Base-by-base conservation (phyloP, 192 early-diverging fungal species). In the Coemansia sp. region DNA sequence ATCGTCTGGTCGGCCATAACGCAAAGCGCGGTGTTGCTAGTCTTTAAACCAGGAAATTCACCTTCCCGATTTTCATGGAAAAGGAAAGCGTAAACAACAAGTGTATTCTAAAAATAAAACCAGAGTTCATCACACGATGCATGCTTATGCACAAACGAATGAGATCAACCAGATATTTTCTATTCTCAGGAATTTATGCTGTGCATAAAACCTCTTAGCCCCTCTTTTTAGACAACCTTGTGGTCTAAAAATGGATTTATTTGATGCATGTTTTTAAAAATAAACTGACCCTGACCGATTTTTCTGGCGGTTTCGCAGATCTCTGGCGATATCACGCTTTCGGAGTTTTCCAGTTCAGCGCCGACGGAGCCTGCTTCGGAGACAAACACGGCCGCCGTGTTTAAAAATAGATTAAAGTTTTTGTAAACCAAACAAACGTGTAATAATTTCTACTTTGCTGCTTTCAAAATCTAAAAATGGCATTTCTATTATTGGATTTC, bases 321-420 rank as follows among this genome's bases (percentile, higher is more conserved):
- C 20, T 22, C 25, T 9, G 25, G 8, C 10, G 51, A 25, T 54
- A 54, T 22, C 51, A 25, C 51, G 51, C 25, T 25, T 54, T 14
- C 51, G 5, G 51, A 54, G 20, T 20, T 54, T 54, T 54, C 13
- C 51, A 25, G 7, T 25, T 25, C 0, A 14, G 20, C 20, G 20
- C 51, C 51, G 19, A 7, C 10, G 4, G 51, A 20, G 51, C 51
- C 7, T 25, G 51, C 19, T 14, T 50, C 48, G n/a, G 48, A 17
- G 16, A 17, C 13, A 16, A 50, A 17, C 19, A 17, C 48, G 16
- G 48, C 16, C 13, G 19, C 48, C 48, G 48, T 16, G 20, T 51
- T 53, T 64, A 42, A 53, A 64, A 64, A 64, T 64, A 64, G 63
- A 64, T 50, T 64, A 50, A 53, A 13, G 42, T 61, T 61, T 61